These are phyloP conservation scores for Aspergillus ruber DNA, from an alignment of 2,329 filamentous ascomycete species.

Conservation along the genomic window DNA sequence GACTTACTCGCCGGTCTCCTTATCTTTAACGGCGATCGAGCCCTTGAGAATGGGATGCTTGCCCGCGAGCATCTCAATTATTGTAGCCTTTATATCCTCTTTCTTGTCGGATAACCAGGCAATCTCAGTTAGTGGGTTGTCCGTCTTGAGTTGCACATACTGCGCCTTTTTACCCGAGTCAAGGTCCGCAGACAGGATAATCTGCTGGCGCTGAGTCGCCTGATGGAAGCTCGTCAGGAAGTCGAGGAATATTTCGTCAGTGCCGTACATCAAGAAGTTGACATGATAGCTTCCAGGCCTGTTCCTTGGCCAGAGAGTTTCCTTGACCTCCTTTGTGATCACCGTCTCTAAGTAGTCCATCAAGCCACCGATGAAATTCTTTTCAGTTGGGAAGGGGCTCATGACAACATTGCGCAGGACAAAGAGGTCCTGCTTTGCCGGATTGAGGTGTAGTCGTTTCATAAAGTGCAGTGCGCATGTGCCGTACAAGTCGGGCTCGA, in stretches of 20 bases:
- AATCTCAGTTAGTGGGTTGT: background rate
- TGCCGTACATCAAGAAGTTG: constrained; percentile 20
- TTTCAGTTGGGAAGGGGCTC: constrained; percentile 23
- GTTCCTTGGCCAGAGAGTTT: constrained; percentile 1
- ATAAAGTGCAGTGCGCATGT: constrained; percentile 39
- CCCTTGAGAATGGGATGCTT: no score
- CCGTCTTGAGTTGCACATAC: background rate
- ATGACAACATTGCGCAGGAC: constrained; percentile 46
- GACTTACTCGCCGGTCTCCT: no score
- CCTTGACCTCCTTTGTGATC: constrained; percentile 2
- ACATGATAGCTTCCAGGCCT: background rate
- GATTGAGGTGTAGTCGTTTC: constrained; percentile 26
- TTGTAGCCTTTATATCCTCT: background rate
- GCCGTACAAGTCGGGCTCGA: constrained; percentile 36
- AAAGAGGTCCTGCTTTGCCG: constrained; percentile 35
- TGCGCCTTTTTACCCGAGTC: background rate
- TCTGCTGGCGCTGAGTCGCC: constrained; percentile 37
- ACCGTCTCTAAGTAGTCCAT: background rate
- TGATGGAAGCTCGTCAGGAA: constrained; percentile 36
- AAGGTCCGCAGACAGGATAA: constrained; percentile 17
- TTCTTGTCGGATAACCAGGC: background rate
- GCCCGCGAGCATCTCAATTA: no score
- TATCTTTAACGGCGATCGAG: no score
- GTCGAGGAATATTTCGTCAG: constrained; percentile 26
- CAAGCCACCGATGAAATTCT: constrained; percentile 1